Percentiles rank a stretch among this genome's conserved stretches.
Evolutionary conservation across 768 basidiomycete genomes (phyloP).

Genomic region (Sarcodon aspratus): DNA sequence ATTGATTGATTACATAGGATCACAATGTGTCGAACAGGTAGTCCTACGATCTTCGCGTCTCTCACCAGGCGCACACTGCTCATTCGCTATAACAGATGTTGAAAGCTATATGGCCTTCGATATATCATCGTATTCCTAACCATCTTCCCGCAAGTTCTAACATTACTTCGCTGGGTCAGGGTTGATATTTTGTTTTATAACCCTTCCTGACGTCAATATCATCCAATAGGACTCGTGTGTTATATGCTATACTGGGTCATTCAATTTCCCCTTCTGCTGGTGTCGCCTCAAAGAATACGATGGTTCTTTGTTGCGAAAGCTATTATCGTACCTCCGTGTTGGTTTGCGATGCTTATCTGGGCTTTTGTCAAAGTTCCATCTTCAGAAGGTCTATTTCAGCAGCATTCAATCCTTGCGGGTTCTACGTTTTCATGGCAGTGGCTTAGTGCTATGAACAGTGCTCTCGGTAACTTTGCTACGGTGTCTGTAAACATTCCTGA

Average conservation of each 20-base stretch:
- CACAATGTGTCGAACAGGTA: too few species aligned
- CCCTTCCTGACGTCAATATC: constrained; percentile 1
- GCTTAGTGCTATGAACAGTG: too few species aligned
- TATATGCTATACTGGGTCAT: constrained; percentile 73
- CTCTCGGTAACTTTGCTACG: too few species aligned
- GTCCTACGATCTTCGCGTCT: too few species aligned
- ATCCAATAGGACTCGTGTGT: constrained; percentile 45
- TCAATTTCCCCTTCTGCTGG: constrained; percentile 63
- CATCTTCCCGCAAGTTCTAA: constrained; percentile 42
- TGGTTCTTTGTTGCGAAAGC: constrained; percentile 65
- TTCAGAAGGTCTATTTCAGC: constrained; percentile 43
- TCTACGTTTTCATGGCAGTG: constrained; percentile 64
- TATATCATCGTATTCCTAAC: too few species aligned
- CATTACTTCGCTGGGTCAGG: constrained; percentile 52
- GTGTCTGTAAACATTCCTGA: too few species aligned
- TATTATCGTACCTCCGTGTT: too few species aligned
- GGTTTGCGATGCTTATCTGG: too few species aligned
- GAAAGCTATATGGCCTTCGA: constrained; percentile 69
- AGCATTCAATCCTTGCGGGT: constrained; percentile 41
- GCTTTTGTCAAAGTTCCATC: too few species aligned
- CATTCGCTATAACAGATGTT: constrained; percentile 32
- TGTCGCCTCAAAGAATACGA: constrained; percentile 70
- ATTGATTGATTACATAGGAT: too few species aligned
- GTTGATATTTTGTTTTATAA: background rate
- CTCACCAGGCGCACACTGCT: background rate